Evolutionary conservation across 140 eudicot species (phyloP).

Genomic region (Flaveria floridana): DNA sequence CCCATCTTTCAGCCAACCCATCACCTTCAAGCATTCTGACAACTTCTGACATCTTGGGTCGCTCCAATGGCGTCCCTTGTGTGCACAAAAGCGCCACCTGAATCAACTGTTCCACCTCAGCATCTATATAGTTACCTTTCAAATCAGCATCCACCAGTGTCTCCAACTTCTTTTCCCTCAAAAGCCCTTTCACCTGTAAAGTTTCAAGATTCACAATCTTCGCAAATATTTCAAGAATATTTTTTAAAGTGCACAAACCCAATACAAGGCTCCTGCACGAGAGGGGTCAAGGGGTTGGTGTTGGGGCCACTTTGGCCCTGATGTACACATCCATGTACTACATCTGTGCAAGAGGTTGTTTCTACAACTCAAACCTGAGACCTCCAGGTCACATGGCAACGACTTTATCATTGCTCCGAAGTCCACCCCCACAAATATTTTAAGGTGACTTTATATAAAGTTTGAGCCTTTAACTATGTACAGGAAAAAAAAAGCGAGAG

Average conservation of each 20-base stretch:
- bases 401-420: no score
- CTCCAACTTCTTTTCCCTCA: slow-evolving; percentile 46
- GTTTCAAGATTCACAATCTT: slow-evolving; percentile 4
- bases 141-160: slow-evolving; percentile 42
- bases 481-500: neutral
- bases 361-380: no score
- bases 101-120: slow-evolving; percentile 46
- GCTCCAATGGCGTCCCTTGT: slow-evolving; percentile 40
- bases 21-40: slow-evolving; percentile 59
- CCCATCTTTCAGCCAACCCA: slow-evolving; percentile 52
- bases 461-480: neutral
- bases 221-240: neutral
- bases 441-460: neutral
- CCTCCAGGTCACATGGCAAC: no score
- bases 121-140: slow-evolving; percentile 36
- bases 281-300: no score
- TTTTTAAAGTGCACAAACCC: no score
- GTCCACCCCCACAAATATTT: neutral
- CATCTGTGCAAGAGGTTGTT: no score
- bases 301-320: no score
- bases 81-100: slow-evolving; percentile 56
- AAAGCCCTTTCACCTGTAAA: slow-evolving; percentile 48
- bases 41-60: slow-evolving; percentile 57
- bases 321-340: no score
- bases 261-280: no score